Evolutionary conservation across 257 asterid genomes (phyloP).

Genomic region (Solanum commersonii): DNA sequence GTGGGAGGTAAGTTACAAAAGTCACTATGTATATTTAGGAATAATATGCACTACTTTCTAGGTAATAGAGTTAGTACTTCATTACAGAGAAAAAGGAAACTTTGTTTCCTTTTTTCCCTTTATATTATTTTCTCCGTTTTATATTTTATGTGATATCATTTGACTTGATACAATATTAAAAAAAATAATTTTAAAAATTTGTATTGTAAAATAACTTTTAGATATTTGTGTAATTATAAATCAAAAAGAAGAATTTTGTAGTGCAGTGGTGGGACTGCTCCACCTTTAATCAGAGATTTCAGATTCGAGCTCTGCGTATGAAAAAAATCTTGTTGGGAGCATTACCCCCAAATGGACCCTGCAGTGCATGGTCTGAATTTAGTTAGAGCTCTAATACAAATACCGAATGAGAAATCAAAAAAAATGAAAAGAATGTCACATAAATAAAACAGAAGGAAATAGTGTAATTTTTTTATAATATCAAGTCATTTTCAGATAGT

Average conservation of each 20-base stretch:
- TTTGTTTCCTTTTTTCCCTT: slow-evolving; percentile 10
- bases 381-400: background rate
- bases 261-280: background rate
- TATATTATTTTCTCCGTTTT: background rate
- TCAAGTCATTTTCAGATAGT: background rate
- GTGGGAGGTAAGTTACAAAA: slow-evolving; percentile 12
- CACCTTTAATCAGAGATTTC: fast-evolving
- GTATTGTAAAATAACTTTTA: no score
- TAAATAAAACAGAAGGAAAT: background rate
- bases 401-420: background rate
- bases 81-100: background rate
- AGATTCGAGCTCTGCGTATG: background rate
- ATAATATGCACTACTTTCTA: slow-evolving; percentile 25
- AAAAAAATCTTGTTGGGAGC: no score
- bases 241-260: no score
- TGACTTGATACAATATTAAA: no score
- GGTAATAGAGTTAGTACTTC: slow-evolving; percentile 2
- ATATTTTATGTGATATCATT: background rate
- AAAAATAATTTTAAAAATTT: no score
- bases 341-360: background rate
- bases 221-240: background rate
- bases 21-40: slow-evolving; percentile 10
- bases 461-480: background rate
- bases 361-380: background rate
- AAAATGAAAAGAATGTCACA: background rate